Conservation (phyloP, 495 filamentous ascomycete genomes). For the Lindgomyces ingoldianus region DNA sequence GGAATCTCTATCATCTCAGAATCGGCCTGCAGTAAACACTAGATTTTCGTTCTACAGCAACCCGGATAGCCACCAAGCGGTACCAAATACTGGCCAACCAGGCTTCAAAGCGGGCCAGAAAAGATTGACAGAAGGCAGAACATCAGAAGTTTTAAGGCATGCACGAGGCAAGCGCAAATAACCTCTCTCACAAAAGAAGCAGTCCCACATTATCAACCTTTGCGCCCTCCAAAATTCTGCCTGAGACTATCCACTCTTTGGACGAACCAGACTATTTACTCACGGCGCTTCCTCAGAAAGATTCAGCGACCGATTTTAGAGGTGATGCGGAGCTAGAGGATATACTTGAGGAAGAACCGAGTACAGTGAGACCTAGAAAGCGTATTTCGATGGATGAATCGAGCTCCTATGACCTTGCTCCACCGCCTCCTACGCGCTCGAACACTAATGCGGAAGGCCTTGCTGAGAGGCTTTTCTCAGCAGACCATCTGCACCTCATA, state of each 20-base stretch:
- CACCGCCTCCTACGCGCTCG: constrained; percentile 40
- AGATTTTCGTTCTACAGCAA: too few relatives aligned
- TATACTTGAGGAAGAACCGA: not conserved
- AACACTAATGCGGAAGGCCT: constrained; percentile 42
- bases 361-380: not conserved
- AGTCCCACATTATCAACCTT: constrained; percentile 27
- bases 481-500: constrained; percentile 43
- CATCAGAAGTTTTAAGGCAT: too few relatives aligned
- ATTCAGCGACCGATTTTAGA: not conserved
- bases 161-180: not conserved
- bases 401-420: constrained; percentile 42
- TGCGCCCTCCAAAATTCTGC: constrained; percentile 19
- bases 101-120: too few relatives aligned
- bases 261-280: not conserved
- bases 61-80: too few relatives aligned
- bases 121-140: too few relatives aligned
- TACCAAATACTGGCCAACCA: too few relatives aligned
- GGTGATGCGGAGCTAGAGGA: not conserved
- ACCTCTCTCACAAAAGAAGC: constrained; percentile 9
- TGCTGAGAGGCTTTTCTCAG: constrained; percentile 40
- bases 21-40: too few relatives aligned
- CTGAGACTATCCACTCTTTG: not conserved
- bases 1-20: too few relatives aligned
- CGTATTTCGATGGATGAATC: constrained; percentile 6
- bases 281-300: not conserved